Evolutionary conservation across 2,329 filamentous ascomycete genomes (phyloP).

Genomic region (Sporothrix globosa): DNA sequence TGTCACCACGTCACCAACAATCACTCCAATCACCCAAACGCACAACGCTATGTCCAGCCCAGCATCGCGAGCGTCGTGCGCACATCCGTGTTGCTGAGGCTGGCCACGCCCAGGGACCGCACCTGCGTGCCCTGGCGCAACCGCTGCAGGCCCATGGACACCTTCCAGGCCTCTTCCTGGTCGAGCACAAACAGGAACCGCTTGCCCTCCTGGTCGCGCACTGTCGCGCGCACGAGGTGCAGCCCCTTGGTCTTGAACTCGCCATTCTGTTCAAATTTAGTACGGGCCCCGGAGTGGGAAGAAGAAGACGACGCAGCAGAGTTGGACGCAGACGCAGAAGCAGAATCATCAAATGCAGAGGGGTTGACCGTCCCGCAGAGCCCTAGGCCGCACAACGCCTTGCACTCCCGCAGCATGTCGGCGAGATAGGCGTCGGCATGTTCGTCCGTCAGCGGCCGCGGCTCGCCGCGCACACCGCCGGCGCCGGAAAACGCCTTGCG

Average conservation of each 20-base stretch:
- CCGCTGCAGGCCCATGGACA: constrained; percentile 63
- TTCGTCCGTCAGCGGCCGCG: constrained; percentile 60
- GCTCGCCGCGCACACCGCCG: constrained; percentile 51
- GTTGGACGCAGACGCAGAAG: constrained; percentile 33
- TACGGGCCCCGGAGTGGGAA: constrained; percentile 40
- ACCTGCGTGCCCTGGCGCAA: constrained; percentile 64
- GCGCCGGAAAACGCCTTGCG: constrained; percentile 48
- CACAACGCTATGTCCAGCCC: constrained; percentile 51
- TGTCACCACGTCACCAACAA: too few species aligned
- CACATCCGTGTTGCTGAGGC: constrained; percentile 59
- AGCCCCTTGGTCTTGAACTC: constrained; percentile 60
- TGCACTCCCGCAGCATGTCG: constrained; percentile 67
- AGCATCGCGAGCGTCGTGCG: constrained; percentile 60
- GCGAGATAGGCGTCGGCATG: constrained; percentile 68
- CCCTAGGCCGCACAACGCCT: constrained; percentile 63
- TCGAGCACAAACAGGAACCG: constrained; percentile 66
- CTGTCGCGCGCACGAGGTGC: constrained; percentile 65
- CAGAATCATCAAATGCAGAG: constrained; percentile 26
- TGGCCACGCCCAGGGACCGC: constrained; percentile 61
- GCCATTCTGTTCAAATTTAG: constrained; percentile 51
- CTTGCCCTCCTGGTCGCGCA: constrained; percentile 68
- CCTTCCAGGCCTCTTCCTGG: constrained; percentile 70
- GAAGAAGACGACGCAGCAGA: constrained; percentile 34
- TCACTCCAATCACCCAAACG: background rate
- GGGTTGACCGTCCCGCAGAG: constrained; percentile 49